Base-by-base conservation (phyloP, 371 early-diverging fungal genomes). In the Globomyces sp. region DNA sequence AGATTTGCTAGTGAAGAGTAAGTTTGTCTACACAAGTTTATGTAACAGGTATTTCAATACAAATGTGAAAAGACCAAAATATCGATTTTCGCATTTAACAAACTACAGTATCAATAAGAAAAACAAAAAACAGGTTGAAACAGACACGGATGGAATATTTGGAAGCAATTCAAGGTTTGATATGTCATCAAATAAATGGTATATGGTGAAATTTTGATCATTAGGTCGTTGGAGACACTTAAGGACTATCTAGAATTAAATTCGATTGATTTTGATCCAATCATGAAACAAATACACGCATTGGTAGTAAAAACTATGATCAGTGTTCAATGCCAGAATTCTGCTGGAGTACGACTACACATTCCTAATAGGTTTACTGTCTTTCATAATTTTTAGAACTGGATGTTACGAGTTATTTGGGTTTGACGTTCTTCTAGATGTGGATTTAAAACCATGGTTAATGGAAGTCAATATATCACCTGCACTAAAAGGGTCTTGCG, bases 401-500 rank as follows among this genome's bases (percentile, higher is more conserved):
- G 68, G 69, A 42, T 74, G 74, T 60, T 80, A 71, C 51, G 78
- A 80, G 60, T 58, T 80, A 13, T 76, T 74, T 57, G 80, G 80
- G 11, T 75, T 80, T 43, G 80, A 80, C 45, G 70, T 80, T 1
- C 67, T 80, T 6, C 62, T 80, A 10, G 80, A 80, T 59, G 13
- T 57, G 13, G 37, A 65, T 2, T 65, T 80, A 40, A 76, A 75
- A 59, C 77, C 78, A n/a, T 80, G 80, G 80, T 48, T 80, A 37
- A 75, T 80, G 75, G 80, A 80, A 65, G 75, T 77, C 40, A 80
- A 80, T 65, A 73, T 77, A 4, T 74, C 75, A 4, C 79, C 79
- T 4, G 68, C 72, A 3, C 58, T 79, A 55, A 79, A 79, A 63
- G 72, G 74, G 5, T 70, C 72, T 1, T 68, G 74, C 39, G 71